A percentile compares a stretch with the other conserved stretches of the same genome.
These are phyloP conservation scores for Boletus tylopilopsis DNA, from an alignment of 768 basidiomycete species.

Conservation along the genomic window DNA sequence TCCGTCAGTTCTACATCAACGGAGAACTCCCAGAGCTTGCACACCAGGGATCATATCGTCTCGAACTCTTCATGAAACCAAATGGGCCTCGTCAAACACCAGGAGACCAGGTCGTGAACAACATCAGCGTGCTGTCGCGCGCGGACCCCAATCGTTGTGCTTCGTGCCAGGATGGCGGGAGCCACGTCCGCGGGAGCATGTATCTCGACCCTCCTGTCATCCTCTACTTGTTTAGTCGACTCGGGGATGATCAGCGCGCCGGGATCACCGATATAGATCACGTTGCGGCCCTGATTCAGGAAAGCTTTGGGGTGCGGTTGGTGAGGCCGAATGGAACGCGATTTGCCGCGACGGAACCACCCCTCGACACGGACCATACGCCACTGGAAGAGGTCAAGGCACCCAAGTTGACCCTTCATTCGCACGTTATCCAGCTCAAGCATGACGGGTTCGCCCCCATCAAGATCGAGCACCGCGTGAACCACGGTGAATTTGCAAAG, in stretches of 20 bases:
- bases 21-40: constrained; percentile 16
- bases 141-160: constrained; percentile 3
- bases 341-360: constrained; percentile 6
- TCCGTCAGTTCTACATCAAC: constrained; percentile 9
- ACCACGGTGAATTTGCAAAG: constrained; percentile 1
- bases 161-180: constrained; percentile 12
- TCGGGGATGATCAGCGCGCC: not conserved
- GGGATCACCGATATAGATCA: constrained; percentile 2
- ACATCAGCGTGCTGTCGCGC: constrained; percentile 11
- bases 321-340: constrained; percentile 9
- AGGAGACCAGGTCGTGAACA: constrained; percentile 8
- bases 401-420: constrained; percentile 14
- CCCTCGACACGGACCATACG: not conserved
- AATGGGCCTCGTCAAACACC: not conserved
- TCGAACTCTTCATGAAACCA: constrained; percentile 14
- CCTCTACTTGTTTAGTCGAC: constrained; percentile 7
- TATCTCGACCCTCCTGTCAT: constrained; percentile 11
- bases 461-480: not conserved
- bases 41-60: constrained; percentile 16
- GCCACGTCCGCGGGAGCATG: constrained; percentile 14
- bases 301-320: constrained; percentile 10
- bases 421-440: constrained; percentile 1
- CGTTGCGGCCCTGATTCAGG: not conserved
- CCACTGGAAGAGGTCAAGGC: constrained; percentile 2
- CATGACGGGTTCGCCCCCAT: not conserved